Evolutionary conservation across 306 rosid genomes (phyloP), one percentile per base, ranked within the genome.

Genomic region (Pueraria montana): DNA sequence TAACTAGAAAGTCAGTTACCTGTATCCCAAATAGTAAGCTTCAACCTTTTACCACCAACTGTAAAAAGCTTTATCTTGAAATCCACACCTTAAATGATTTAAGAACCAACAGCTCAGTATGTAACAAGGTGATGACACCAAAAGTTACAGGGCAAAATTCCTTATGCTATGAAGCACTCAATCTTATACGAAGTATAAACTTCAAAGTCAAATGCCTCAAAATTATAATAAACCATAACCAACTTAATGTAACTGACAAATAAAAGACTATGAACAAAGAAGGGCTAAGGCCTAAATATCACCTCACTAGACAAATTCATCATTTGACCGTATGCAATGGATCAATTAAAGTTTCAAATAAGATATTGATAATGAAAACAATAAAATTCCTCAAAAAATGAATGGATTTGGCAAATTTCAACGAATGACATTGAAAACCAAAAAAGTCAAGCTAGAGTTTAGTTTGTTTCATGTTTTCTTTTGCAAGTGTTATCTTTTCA

Each of bases 1-100:
- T 27, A 34, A 43, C 18, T 24, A 74, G 61, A 58, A 58, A 58
- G 68, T 9, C 49, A 61, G 50, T 46, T 82, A 96, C 99, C 99
- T 64, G 99, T 96, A 90, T 96, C 99, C 99, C 99, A 96, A 61
- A 96, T 92, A 24, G 99, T 96, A 64, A 96, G 98, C 94, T 96
- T 96, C 91, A 94, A 83, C 85, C 88, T 89, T 82, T 92, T 96
- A 16, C 93, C 97, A 48, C 89, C 92, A 53, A 96, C 78, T 18
- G 97, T 90, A 48, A 94, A 84, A 84, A 83, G 87, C 87, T 94
- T 96, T 87, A 96, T 89, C 88, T 96, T 96, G 87, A 96, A 96
- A 88, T 96, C 99, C 81, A 96, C 99, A 68, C 99, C 99, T 96
- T 30, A 56, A 80, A 84, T 76, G 59, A 83, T 83, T 80, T 27